phyloP scores from a whole-genome alignment of 768 basidiomycete species.

The Kwoniella sp. region DNA sequence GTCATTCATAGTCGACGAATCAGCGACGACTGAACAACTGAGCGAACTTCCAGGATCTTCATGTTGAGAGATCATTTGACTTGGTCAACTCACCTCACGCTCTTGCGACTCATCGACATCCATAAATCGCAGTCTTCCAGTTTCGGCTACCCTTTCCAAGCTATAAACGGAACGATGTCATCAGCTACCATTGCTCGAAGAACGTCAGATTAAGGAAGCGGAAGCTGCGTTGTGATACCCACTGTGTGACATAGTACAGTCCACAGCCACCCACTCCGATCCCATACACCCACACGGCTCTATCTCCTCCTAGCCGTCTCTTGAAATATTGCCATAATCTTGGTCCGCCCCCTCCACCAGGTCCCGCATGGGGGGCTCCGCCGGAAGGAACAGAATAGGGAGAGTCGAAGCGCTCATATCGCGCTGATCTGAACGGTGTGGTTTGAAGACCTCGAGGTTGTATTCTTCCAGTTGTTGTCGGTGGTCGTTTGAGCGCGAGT shows the following conservation, averaged over 20 bases:
- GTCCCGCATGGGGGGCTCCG: conserved; percentile 18
- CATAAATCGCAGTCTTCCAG: conserved; percentile 87
- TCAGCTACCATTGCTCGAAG: background rate
- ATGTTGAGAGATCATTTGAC: no score
- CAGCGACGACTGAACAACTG: no score
- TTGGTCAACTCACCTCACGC: conserved; percentile 58
- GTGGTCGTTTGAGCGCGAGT: background rate
- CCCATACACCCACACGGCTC: conserved; percentile 47
- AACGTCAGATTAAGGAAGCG: background rate
- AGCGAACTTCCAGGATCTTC: no score
- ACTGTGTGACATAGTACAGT: conserved; percentile 53
- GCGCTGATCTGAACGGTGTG: conserved; percentile 12
- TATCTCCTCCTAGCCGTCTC: conserved; percentile 48
- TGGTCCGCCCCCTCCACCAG: conserved; percentile 22
- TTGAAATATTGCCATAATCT: conserved; percentile 33
- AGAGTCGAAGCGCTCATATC: conserved; percentile 45
- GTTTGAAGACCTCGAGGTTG: conserved; percentile 1
- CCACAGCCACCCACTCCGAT: conserved; percentile 43
- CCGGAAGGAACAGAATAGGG: conserved; percentile 9
- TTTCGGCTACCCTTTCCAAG: conserved; percentile 81
- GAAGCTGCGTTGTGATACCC: no score
- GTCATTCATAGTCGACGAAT: no score
- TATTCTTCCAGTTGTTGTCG: background rate
- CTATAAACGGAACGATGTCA: conserved; percentile 56
- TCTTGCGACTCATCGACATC: conserved; percentile 67